Percentiles rank a stretch among this genome's conserved stretches.
Conservation (phyloP, 768 basidiomycete genomes). For the Butyriboletus loyo region DNA sequence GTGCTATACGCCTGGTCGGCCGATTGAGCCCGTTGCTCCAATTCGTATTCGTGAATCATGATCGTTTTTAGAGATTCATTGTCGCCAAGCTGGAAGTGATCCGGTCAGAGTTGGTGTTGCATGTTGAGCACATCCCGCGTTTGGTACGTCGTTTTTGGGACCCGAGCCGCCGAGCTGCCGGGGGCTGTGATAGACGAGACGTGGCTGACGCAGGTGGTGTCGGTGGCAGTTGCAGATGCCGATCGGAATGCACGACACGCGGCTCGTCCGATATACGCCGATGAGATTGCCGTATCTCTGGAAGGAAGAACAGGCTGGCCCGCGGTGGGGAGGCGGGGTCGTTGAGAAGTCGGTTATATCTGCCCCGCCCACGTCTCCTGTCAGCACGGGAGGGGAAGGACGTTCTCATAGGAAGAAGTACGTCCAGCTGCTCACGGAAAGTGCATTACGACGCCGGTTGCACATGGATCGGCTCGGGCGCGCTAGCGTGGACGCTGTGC, state of each 20-base stretch:
- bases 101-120: conserved; percentile 10
- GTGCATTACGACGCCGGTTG: conserved; percentile 18
- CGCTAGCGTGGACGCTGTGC: background rate
- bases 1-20: background rate
- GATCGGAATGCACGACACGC: conserved; percentile 14
- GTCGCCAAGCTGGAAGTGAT: conserved; percentile 20
- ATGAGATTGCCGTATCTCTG: conserved; percentile 15
- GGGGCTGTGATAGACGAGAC: background rate
- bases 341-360: background rate
- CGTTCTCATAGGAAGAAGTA: conserved; percentile 13
- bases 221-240: conserved; percentile 11
- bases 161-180: too few relatives aligned
- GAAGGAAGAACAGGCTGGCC: conserved; percentile 4
- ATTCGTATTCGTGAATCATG: background rate
- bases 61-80: conserved; percentile 13
- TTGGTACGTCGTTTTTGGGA: conserved; percentile 14
- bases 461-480: conserved; percentile 5
- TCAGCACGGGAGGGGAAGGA: background rate
- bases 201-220: conserved; percentile 1
- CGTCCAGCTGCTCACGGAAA: conserved; percentile 20
- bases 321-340: background rate
- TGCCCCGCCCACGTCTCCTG: background rate
- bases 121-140: conserved; percentile 9
- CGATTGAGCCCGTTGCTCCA: background rate
- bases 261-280: conserved; percentile 16